Evolutionary conservation across 371 early-diverging fungal genomes (phyloP).

Genomic region (Blakeslea trispora): DNA sequence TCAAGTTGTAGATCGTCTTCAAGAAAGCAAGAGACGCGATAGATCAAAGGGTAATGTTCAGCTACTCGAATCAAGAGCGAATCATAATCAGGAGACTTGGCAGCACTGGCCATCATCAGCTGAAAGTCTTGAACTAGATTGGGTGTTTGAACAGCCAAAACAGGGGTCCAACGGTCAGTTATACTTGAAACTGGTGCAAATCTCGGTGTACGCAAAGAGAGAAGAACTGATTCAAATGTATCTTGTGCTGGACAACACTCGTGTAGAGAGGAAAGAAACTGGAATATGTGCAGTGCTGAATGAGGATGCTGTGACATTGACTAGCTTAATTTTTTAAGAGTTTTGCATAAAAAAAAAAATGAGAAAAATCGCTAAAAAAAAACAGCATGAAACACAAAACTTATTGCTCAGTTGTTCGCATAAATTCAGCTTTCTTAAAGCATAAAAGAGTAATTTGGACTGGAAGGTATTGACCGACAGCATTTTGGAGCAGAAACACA

Average conservation of each 20-base stretch:
- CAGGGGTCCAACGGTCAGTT: constrained; percentile 13
- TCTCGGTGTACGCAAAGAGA: constrained; percentile 18
- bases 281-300: constrained; percentile 22
- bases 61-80: constrained; percentile 7
- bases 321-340: too few relatives aligned
- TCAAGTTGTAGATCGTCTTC: constrained; percentile 22
- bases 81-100: constrained; percentile 14
- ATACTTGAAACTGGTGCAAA: constrained; percentile 13
- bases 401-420: too few relatives aligned
- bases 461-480: too few relatives aligned
- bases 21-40: constrained; percentile 25
- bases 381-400: too few relatives aligned
- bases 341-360: too few relatives aligned
- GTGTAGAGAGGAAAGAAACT: constrained; percentile 17
- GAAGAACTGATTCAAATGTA: constrained; percentile 12
- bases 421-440: too few relatives aligned
- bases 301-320: constrained; percentile 11
- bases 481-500: too few relatives aligned
- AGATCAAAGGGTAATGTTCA: constrained; percentile 22
- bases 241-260: constrained; percentile 7
- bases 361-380: too few relatives aligned
- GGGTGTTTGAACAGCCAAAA: constrained; percentile 5
- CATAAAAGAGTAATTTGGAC: too few relatives aligned
- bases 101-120: constrained; percentile 13
- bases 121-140: constrained; percentile 6